Conservation (phyloP, 179 eudicot genomes). For the Nepenthes alata region DNA sequence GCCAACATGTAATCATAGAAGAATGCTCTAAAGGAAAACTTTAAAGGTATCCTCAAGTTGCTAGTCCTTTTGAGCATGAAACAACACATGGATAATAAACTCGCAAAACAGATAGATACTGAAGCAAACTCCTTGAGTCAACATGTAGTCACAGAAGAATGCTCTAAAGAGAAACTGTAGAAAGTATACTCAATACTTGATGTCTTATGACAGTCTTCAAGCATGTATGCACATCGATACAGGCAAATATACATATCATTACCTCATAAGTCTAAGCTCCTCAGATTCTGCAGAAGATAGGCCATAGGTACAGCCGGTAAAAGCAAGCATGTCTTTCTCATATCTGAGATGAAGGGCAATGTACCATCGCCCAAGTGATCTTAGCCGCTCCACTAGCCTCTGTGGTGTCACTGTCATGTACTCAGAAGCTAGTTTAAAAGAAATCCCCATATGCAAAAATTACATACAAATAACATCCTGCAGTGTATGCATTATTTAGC, state of each 20-base stretch:
- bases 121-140: no score
- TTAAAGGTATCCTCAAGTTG: no score
- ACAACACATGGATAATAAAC: no score
- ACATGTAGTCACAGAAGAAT: no score
- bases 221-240: background rate
- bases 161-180: no score
- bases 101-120: no score
- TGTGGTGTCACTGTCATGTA: slow-evolving; percentile 76
- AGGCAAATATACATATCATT: slow-evolving; percentile 3
- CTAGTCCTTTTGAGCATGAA: no score
- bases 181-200: no score
- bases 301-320: slow-evolving; percentile 88
- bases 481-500: no score
- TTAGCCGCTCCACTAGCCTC: slow-evolving; percentile 86
- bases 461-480: slow-evolving; percentile 5
- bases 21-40: no score
- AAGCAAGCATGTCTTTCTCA: slow-evolving; percentile 93
- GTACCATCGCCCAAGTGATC: slow-evolving; percentile 54
- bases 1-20: no score
- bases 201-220: background rate
- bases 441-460: slow-evolving; percentile 20
- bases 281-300: slow-evolving; percentile 77
- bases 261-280: slow-evolving; percentile 81
- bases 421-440: slow-evolving; percentile 63
- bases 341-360: slow-evolving; percentile 88